A percentile compares a stretch with the other conserved stretches of the same genome.
Evolutionary conservation across 805 yeast species (phyloP).

Genomic region (Hagleromyces aurorensis): DNA sequence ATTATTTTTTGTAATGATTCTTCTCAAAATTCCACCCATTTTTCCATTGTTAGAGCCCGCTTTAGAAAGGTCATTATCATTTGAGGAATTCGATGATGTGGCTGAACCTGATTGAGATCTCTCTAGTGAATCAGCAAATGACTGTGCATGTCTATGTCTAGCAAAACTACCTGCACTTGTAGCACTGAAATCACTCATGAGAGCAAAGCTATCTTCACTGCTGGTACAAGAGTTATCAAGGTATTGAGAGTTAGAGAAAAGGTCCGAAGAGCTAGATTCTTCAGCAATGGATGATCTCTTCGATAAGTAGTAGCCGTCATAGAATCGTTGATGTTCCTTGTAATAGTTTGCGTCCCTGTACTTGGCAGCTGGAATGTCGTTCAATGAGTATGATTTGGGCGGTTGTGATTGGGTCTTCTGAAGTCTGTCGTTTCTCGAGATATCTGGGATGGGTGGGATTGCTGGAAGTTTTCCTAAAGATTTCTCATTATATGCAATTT

Average conservation of each 20-base stretch:
- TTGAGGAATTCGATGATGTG: constrained; percentile 6
- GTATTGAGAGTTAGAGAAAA: constrained; percentile 38
- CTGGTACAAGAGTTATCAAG: constrained; percentile 42
- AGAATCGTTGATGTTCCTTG: constrained; percentile 12
- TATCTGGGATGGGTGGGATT: constrained; percentile 20
- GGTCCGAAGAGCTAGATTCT: constrained; percentile 12
- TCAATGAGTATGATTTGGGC: constrained; percentile 24
- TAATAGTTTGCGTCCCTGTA: constrained; percentile 11
- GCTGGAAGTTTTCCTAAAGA: constrained; percentile 15
- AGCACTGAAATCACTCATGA: constrained; percentile 66
- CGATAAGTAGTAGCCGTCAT: constrained; percentile 13
- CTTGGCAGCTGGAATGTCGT: constrained; percentile 14
- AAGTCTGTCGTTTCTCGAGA: constrained; percentile 3
- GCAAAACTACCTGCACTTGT: constrained; percentile 83
- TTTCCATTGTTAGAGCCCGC: constrained; percentile 25
- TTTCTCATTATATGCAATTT: constrained; percentile 1
- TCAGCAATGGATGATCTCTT: constrained; percentile 7
- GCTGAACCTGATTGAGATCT: constrained; percentile 14
- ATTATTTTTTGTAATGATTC: constrained; percentile 23
- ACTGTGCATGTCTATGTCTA: constrained; percentile 55
- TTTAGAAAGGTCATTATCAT: constrained; percentile 12
- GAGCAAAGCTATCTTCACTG: constrained; percentile 34
- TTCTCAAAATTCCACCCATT: constrained; percentile 28
- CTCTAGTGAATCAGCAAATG: constrained; percentile 26
- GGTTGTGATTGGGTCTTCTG: constrained; percentile 6